A percentile compares a stretch with the other conserved stretches of the same genome.
phyloP scores from a whole-genome alignment of 2,329 filamentous ascomycete genomes.

The Juglanconis sp. region DNA sequence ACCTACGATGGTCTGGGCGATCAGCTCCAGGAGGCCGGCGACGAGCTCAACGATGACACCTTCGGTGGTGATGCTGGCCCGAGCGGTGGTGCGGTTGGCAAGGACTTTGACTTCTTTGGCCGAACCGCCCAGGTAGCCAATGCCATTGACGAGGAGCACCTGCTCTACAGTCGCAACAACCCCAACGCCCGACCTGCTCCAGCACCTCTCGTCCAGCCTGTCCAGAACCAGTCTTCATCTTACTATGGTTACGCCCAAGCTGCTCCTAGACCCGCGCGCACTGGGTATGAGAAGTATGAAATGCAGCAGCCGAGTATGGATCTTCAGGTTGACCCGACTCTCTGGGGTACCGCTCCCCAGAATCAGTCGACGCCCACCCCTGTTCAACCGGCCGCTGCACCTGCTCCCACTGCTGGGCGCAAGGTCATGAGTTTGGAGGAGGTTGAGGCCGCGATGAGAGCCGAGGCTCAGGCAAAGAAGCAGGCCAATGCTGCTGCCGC shows the following conservation, averaged over 20 bases:
- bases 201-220: constrained; percentile 30
- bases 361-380: constrained; percentile 37
- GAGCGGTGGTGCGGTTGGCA: constrained; percentile 62
- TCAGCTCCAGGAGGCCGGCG: constrained; percentile 84
- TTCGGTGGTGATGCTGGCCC: constrained; percentile 57
- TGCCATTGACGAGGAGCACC: constrained; percentile 87
- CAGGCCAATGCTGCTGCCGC: constrained; percentile 34
- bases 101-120: constrained; percentile 96
- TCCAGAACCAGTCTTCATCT: constrained; percentile 26
- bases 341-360: constrained; percentile 80
- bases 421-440: constrained; percentile 97
- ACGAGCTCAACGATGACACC: constrained; percentile 95
- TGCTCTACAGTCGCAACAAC: constrained; percentile 75
- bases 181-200: constrained; percentile 49
- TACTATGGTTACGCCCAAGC: constrained; percentile 39
- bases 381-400: constrained; percentile 24
- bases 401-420: constrained; percentile 42
- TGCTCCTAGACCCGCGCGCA: constrained; percentile 60
- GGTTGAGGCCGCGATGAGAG: constrained; percentile 88
- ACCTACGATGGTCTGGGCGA: constrained; percentile 95
- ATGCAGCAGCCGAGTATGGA: constrained; percentile 82
- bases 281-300: constrained; percentile 89
- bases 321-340: constrained; percentile 85
- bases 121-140: constrained; percentile 82
- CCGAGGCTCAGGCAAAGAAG: constrained; percentile 53